Base-by-base conservation (phyloP, 257 asterid species). In the Forsythia suspensa region DNA sequence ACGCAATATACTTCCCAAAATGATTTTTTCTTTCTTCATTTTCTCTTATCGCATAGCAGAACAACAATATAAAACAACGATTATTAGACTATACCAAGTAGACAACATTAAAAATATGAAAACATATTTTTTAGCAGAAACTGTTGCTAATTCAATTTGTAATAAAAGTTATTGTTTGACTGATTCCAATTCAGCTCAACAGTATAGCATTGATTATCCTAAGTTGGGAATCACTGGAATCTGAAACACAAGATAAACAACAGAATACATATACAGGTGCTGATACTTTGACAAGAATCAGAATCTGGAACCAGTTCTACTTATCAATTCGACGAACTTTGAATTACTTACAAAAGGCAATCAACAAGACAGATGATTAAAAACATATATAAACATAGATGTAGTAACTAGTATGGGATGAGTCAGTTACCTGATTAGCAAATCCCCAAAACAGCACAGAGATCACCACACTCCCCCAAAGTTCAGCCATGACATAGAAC, bases 401-500 rank as follows among this genome's bases (percentile, higher is more conserved):
- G 8, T 10, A 52, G 15, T n/a, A n/a, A n/a, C n/a, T n/a, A n/a
- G n/a, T 57, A 4, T 20, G 12, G 71, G 59, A 70, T 20, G 8
- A 39, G 63, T 59, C 4, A 5, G n/a, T 75, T 89, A 96, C 99
- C 98, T 96, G 99, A 81, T 96, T 96, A 77, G 99, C 99, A 79
- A 96, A 88, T 0, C 99, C n/a, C 99, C 99, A 94, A 80, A 96
- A 96, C 43, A 96, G 97, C 72, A 94, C 99, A 0, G 99, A 96
- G 55, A 96, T 80, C 51, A 96, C 99, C 75, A 96, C 99, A 83
- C 99, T 96, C 6, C 99, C n/a, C 99, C 99, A 96, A 59, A 94
- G 98, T 63, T 96, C 99, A 79, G 99, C 98, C 99, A 94, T 94
- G 42, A 96, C 99, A 88, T 96, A 96, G 81, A 96, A 96, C 92